Evolutionary conservation across 75 land plant genomes (phyloP), one percentile per base, ranked within the genome.

Genomic region (Adiantum capillusveneris): DNA sequence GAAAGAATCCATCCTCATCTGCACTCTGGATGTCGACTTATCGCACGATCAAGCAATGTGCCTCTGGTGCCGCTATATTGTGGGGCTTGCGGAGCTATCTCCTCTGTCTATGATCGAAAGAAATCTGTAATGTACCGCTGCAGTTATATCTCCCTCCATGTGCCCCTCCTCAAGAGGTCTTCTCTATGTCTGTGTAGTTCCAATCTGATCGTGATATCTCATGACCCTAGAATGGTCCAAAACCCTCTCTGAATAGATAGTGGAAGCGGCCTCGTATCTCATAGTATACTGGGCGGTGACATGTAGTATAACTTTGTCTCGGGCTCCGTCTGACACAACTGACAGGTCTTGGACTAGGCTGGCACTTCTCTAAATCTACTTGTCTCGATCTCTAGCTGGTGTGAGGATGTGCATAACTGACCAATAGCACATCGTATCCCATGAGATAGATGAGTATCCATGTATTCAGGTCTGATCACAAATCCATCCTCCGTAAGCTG

Each of bases 401-500:
- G 6, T 46, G 50, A 46, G 50, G 50, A 46, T 18, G 13, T 46
- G 22, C 22, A 6, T 21, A 46, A 2, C 50, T 46, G 50, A 2
- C 18, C 50, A 46, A 18, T 14, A 46, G 37, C 13, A 46, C 22
- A 18, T 2, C 14, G 14, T 5, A 46, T 3, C 6, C 6, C 50
- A 46, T 46, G 17, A 3, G 13, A 46, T 18, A 46, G 17, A 46
- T 46, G 50, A 2, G 50, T 46, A 46, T 46, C 50, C 50, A 46
- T 46, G 14, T 34, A 9, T 5, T 9, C 9, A 6, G 17, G 50
- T 14, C 50, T 46, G 17, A 46, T n/a, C 6, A 46, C 22, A 17
- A 6, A 46, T 17, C 50, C 50, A 46, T 6, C 6, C 14, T 17
- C 9, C 3, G 50, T 21, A 17, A 46, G 22, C 6, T 46, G 17